Evolutionary conservation across 257 asterid genomes (phyloP), one percentile per base, ranked within the genome.

Genomic region (Marsdenia floribunda): DNA sequence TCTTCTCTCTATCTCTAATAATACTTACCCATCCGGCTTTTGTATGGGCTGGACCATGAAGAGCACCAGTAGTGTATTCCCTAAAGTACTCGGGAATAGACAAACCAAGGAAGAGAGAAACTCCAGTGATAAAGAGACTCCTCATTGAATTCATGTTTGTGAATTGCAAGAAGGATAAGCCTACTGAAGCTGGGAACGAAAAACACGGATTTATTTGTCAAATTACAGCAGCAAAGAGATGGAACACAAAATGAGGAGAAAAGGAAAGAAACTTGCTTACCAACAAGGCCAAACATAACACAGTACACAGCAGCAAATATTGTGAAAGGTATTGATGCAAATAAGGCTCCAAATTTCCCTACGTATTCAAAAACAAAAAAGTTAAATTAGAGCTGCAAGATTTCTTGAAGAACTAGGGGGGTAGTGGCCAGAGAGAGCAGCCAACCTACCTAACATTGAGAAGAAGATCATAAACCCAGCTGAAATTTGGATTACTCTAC

Each of bases 381-480:
- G 26, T 57, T 66, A 49, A 70, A 53, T 50, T 40, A 19, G 44
- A 61, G 10, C 37, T 29, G 42, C 21, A 59, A 71, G 52, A 67
- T n/a, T 38, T 38, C 57, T 13, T 24, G 33, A 13, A 54, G 63
- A 47, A 55, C 52, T 64, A 11, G 44, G 58, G 77, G 44, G 42
- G 42, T 38, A 5, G 42, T 38, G 40, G 42, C 6, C 0, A 19
- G 15, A 8, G 21, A 42, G 2, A 14, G 22, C 8, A 12, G 60
- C 22, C 7, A 6, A 21, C 40, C 26, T 52, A 91, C 98, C 98
- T 66, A 94, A 76, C 24, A 94, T 78, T 57, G 99, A 83, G 88
- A 94, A 92, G 85, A 92, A 94, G 76, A 94, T 91, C 98, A 94
- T 94, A 83, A 94, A 94, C 70, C 98, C 97, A 54, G 98, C 98